A percentile compares a stretch with the other conserved stretches of the same genome.
Conservation (phyloP, 108 stramenopile genomes). For the Nitzschia putrida region DNA sequence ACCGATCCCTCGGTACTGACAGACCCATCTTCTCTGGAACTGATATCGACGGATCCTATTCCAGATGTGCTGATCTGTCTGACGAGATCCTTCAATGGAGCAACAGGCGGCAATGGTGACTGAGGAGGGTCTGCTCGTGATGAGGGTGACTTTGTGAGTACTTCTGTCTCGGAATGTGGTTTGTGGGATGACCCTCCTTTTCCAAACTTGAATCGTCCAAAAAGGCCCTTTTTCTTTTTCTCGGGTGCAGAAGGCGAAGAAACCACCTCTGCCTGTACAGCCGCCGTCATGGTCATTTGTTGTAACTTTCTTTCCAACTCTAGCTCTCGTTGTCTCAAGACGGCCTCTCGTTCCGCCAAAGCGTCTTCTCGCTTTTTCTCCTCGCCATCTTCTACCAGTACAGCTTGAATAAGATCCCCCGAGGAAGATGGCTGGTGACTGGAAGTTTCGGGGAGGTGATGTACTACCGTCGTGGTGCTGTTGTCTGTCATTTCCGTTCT, state of each 20-base stretch:
- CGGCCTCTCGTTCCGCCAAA: not conserved
- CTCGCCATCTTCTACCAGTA: not conserved
- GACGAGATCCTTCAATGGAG: not conserved
- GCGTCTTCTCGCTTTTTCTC: not conserved
- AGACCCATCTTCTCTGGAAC: not conserved
- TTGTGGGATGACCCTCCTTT: not conserved
- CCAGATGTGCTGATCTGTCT: not conserved
- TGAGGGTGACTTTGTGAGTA: too few relatives aligned
- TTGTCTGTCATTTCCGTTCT: not conserved
- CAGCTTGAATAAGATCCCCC: not conserved
- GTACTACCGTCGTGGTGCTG: too few relatives aligned
- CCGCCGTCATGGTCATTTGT: not conserved
- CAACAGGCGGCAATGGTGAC: not conserved
- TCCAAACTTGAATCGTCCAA: not conserved
- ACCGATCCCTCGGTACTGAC: not conserved
- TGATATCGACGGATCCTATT: not conserved
- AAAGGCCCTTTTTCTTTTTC: not conserved
- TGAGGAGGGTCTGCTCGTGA: not conserved
- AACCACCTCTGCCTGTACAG: not conserved
- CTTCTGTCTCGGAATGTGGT: too few relatives aligned
- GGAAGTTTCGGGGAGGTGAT: too few relatives aligned
- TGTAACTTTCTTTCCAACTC: not conserved
- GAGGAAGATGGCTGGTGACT: not conserved
- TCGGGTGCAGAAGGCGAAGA: not conserved
- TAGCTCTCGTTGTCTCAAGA: not conserved